Conservation (phyloP, 345 rosid species). For the Sapria himalayana region DNA sequence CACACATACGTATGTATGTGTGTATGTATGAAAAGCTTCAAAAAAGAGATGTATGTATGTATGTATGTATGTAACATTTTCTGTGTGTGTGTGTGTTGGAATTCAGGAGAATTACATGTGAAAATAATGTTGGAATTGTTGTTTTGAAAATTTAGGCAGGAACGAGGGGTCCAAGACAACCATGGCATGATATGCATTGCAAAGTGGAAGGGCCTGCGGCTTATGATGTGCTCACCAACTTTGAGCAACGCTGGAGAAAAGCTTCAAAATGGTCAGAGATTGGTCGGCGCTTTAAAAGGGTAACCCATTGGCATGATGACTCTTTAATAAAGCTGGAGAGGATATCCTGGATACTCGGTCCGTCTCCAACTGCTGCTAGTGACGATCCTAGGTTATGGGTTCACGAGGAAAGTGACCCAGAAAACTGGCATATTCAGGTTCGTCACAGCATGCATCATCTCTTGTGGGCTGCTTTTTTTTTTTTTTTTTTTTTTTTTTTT, state of each 20-base stretch:
- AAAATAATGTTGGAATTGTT: too few species aligned
- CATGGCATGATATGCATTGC: slow-evolving; percentile 88
- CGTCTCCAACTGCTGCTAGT: slow-evolving; percentile 16
- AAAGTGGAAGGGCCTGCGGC: slow-evolving; percentile 92
- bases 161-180: slow-evolving; percentile 58
- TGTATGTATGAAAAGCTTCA: too few species aligned
- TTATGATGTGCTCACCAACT: slow-evolving; percentile 61
- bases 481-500: too few species aligned
- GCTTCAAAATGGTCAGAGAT: slow-evolving; percentile 57
- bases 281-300: slow-evolving; percentile 37
- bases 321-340: slow-evolving; percentile 60
- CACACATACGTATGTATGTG: too few species aligned
- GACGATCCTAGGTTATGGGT: slow-evolving; percentile 40
- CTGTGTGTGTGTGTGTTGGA: too few species aligned
- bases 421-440: slow-evolving; percentile 80
- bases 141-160: slow-evolving; percentile 23
- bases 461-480: too few species aligned
- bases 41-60: too few species aligned
- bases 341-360: slow-evolving; percentile 75
- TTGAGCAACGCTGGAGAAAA: slow-evolving; percentile 87
- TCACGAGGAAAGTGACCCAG: slow-evolving; percentile 27
- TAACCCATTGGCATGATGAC: slow-evolving; percentile 62
- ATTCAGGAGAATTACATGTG: too few species aligned
- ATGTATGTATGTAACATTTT: too few species aligned
- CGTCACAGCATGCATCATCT: slow-evolving; percentile 1